phyloP scores from a whole-genome alignment of 2,329 filamentous ascomycete species.

The Zalaria sp. region DNA sequence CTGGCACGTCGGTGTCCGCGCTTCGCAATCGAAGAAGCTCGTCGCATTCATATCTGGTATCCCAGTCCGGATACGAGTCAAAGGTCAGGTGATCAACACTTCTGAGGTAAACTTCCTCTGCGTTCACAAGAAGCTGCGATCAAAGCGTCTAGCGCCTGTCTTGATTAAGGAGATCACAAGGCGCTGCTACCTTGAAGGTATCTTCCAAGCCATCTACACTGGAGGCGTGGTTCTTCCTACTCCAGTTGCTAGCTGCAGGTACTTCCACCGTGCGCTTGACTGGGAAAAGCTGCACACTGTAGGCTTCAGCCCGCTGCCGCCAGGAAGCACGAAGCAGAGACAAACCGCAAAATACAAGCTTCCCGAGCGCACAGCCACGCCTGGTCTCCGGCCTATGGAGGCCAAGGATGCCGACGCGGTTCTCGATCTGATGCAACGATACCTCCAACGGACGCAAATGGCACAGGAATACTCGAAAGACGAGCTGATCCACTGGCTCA shows the following conservation, averaged over 20 bases:
- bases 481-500: constrained; percentile 79
- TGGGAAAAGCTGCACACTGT: constrained; percentile 95
- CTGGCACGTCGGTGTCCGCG: constrained; percentile 91
- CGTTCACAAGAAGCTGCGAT: constrained; percentile 92
- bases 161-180: constrained; percentile 97
- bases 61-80: constrained; percentile 68
- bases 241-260: constrained; percentile 83
- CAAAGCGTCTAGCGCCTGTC: constrained; percentile 82
- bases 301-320: constrained; percentile 79
- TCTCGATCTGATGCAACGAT: constrained; percentile 58
- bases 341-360: constrained; percentile 80
- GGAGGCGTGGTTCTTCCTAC: constrained; percentile 82
- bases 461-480: constrained; percentile 66
- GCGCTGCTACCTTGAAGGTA: constrained; percentile 69
- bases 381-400: constrained; percentile 69
- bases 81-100: constrained; percentile 58
- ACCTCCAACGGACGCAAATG: constrained; percentile 69
- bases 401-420: constrained; percentile 65
- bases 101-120: constrained; percentile 98
- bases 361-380: constrained; percentile 54
- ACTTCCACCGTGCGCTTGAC: constrained; percentile 86
- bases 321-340: constrained; percentile 67
- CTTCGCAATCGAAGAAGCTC: constrained; percentile 67
- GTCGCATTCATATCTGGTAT: constrained; percentile 95
- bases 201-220: constrained; percentile 94